Evolutionary conservation across 192 early-diverging fungal species (phyloP), one percentile per base, ranked within the genome.

Genomic region (Backusella macrospora): DNA sequence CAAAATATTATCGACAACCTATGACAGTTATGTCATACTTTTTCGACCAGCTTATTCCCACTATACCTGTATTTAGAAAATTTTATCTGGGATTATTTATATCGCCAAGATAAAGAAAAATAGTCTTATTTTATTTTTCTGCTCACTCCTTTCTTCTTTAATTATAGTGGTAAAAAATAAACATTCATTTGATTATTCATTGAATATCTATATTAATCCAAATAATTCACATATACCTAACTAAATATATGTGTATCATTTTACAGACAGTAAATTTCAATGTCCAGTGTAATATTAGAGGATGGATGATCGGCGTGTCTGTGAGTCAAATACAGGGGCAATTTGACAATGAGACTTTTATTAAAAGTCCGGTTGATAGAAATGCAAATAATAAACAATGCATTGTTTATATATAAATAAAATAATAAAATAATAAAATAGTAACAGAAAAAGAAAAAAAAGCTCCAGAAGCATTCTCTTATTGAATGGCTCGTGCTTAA

Each of bases 21-120:
- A 26, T 18, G 26, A 26, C 52, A 21, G 10, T 59, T 59, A 59
- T 59, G 52, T 59, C 52, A 59, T 59, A 59, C 52, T 59, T 59
- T 59, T 59, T 26, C 21, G 18, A 59, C 21, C 21, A 23, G 26
- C 52, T 59, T 59, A 59, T 59, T 59, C 52, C 23, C 52, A 59
- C 52, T 23, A 4, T 3, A 9, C 4, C 52, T 13, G 26, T 59
- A 59, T 23, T 12, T 59, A 59, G 52, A 12, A 59, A 59, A 23
- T 23, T 10, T 18, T 52, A 21, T 18, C 49, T 59, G 52, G 9
- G 52, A 12, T 12, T 18, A 26, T 59, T 26, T 59, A 23, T 49
- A 26, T 59, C 18, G 49, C 21, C 21, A 10, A 18, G n/a, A n/a
- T 16, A 52, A 52, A n/a, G 21, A 52, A 52, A 52, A 34, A 49